Percentiles rank a stretch among this genome's conserved stretches.
Evolutionary conservation across 257 asterid genomes (phyloP).

Genomic region (Scutellaria barbata): DNA sequence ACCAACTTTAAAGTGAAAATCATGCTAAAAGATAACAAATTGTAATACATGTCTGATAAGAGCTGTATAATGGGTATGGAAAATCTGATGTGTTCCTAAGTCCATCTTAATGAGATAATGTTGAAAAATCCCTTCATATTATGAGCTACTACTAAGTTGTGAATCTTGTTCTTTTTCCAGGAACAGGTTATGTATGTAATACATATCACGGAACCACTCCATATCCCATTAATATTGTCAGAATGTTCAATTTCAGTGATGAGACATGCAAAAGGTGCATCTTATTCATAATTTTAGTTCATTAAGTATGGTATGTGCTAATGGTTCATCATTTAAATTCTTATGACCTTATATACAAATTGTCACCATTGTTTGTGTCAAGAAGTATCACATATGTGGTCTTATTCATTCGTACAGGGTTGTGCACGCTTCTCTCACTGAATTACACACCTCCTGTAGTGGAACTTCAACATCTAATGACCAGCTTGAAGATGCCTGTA

Average conservation of each 20-base stretch:
- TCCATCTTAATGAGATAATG: neutral
- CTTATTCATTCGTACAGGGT: slow-evolving; percentile 56
- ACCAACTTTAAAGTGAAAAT: neutral
- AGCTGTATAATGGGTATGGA: neutral
- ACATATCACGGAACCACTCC: slow-evolving; percentile 65
- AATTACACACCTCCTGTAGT: slow-evolving; percentile 48
- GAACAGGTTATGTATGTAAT: slow-evolving; percentile 90
- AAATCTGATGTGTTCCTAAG: neutral
- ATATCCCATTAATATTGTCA: slow-evolving; percentile 62
- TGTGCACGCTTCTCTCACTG: slow-evolving; percentile 64
- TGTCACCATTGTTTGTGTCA: slow-evolving; percentile 14
- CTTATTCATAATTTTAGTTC: slow-evolving; percentile 35
- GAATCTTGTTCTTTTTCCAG: slow-evolving; percentile 45
- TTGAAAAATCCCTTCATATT: slow-evolving; percentile 11
- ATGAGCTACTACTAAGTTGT: neutral
- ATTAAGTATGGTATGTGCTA: slow-evolving; percentile 42
- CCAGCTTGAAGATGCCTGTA: slow-evolving; percentile 47
- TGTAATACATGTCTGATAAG: neutral
- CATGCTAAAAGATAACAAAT: slow-evolving; percentile 13
- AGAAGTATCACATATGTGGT: slow-evolving; percentile 25
- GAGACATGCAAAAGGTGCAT: slow-evolving; percentile 77
- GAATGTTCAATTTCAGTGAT: slow-evolving; percentile 87
- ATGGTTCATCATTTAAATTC: slow-evolving; percentile 22
- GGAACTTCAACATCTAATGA: slow-evolving; percentile 44
- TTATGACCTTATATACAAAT: slow-evolving; percentile 13